Evolutionary conservation across 495 filamentous ascomycete species (phyloP), one percentile per base, ranked within the genome.

Genomic region (Trichoderma parareesei): DNA sequence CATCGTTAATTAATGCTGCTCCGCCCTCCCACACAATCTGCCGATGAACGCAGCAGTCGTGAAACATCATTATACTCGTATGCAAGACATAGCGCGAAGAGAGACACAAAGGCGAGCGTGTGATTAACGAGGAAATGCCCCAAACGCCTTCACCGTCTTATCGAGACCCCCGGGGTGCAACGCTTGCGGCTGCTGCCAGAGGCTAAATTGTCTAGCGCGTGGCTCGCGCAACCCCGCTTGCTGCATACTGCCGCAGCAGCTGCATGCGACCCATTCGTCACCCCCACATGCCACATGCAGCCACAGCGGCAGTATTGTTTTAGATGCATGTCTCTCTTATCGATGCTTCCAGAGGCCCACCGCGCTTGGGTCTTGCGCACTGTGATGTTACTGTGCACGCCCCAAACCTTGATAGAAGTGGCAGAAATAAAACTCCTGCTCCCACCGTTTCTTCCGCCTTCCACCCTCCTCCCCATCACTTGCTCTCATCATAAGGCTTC

Each of bases 161-260:
- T 16, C 8, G 18, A 57, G 20, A 37, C 53, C 53, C 53, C 27
- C 27, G 20, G 20, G 53, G 53, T 57, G 20, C 53, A 7, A 57
- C 53, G 27, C 53, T 57, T 57, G 53, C 53, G 53, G 53, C 53
- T 57, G 53, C 53, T 57, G 53, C 53, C 53, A 33, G 53, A 33
- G 53, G 33, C 53, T 33, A 57, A 35, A 37, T 4, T 13, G 33
- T 18, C 20, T 33, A 57, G 53, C 20, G 33, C 13, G 53, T 57
- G 53, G 53, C 53, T 57, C 33, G 53, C 37, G 33, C 27, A 2
- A n/a, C 53, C 27, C 11, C 53, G 27, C 27, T 57, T 57, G 20
- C 11, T 37, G 53, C 53, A 57, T 57, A 57, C 33, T 37, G 53
- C 9, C 8, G 27, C 53, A 35, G 4, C 3, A 5, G 3, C 20